Evolutionary conservation across 257 asterid species (phyloP).

Genomic region (Voacanga thouarsii): DNA sequence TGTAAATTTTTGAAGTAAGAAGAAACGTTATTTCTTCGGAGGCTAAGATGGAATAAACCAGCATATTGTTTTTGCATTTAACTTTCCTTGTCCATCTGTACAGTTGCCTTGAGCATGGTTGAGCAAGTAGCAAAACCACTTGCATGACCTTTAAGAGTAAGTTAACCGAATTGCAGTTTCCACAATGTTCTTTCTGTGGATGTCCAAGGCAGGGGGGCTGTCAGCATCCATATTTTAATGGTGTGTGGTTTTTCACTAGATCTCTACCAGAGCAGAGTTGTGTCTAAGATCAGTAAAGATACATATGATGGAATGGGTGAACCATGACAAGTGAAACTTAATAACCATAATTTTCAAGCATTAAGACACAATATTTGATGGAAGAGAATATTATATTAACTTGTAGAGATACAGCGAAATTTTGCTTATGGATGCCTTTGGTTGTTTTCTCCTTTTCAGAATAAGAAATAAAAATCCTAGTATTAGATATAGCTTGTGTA

Average conservation of each 20-base stretch:
- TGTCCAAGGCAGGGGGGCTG: neutral
- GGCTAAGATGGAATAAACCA: neutral
- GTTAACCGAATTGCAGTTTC: constrained; percentile 16
- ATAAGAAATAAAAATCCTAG: neutral
- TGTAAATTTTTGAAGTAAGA: constrained; percentile 1
- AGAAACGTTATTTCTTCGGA: neutral
- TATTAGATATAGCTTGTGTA: neutral
- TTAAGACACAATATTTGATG: neutral
- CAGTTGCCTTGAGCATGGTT: constrained; percentile 98
- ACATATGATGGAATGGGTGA: neutral
- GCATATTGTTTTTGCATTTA: neutral
- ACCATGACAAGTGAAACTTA: neutral
- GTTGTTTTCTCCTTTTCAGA: neutral
- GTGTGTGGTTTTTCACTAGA: neutral
- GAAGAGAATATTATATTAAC: constrained; percentile 1
- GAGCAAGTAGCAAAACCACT: constrained; percentile 96
- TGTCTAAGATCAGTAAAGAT: neutral
- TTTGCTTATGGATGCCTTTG: neutral
- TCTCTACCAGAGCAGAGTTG: neutral
- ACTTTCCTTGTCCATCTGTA: constrained; percentile 24
- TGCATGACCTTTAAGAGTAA: constrained; percentile 96
- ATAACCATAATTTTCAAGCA: neutral
- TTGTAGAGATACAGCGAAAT: neutral
- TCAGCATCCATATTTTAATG: neutral
- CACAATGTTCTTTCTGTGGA: neutral